Evolutionary conservation across 176 grass and related monocot genomes (phyloP).

Genomic region (Dactylis glomerata): DNA sequence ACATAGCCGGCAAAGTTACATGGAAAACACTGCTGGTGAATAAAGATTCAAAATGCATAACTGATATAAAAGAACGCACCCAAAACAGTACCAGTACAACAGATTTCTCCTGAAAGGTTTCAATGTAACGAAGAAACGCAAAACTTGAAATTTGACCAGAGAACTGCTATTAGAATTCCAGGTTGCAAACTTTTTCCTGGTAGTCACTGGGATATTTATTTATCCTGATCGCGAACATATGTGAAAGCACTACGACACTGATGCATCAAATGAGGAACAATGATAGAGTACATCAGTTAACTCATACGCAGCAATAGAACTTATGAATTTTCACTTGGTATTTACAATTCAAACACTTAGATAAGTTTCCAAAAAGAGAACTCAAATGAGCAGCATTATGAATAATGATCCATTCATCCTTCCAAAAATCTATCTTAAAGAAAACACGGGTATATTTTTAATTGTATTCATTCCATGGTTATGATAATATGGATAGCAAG

Average conservation of each 20-base stretch:
- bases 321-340: neutral
- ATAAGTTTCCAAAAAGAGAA: neutral
- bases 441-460: neutral
- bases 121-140: neutral
- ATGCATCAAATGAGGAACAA: neutral
- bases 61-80: neutral
- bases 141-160: neutral
- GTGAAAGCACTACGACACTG: neutral
- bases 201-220: neutral
- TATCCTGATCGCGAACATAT: neutral
- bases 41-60: neutral
- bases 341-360: slow-evolving; percentile 1
- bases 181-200: neutral
- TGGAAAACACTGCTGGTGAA: neutral
- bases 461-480: neutral
- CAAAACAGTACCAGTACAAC: neutral
- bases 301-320: neutral
- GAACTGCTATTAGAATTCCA: neutral
- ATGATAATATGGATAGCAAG: slow-evolving; percentile 7
- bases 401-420: slow-evolving; percentile 3
- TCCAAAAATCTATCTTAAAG: slow-evolving; percentile 8
- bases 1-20: neutral
- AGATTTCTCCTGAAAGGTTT: neutral
- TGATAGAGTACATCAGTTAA: neutral
- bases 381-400: slow-evolving; percentile 9